Base-by-base conservation (phyloP, 139 green algal species). In the Closterium sp. region DNA sequence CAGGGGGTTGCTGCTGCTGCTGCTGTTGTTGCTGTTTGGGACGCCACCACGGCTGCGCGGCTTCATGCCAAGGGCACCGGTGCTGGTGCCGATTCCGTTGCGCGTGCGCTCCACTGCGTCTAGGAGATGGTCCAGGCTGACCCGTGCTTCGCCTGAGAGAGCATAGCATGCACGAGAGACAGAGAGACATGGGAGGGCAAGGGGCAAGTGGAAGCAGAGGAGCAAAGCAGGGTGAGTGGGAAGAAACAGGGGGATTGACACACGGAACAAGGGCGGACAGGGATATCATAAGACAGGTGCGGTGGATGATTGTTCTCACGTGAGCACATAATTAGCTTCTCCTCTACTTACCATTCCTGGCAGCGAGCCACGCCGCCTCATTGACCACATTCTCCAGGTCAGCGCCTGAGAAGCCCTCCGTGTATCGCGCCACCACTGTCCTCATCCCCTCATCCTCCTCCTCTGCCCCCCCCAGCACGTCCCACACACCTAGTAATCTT, bases 331-430 rank as follows among this genome's bases (percentile, higher is more conserved):
- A 66, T 66, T 9, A 34, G n/a, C n/a, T 86, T 2, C n/a, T 31
- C 16, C n/a, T 86, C n/a, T n/a, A 19, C 81, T 86, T 12, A 33
- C 30, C n/a, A 34, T 12, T 33, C 8, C 30, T 34, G 21, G 28
- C 30, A 88, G 98, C 96, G 84, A 99, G 95, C 93, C 99, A 99
- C 85, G 98, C 98, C 0, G 98, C 97, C 96, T 99, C 98, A 93
- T 99, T 99, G 89, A 99, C 95, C 93, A 99, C 95, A 96, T 99
- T 99, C 92, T 97, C 96, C 87, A 99, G 95, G 94, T 99, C 98
- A 92, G 98, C 98, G 84, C 98, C 97, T 87, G 91, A 87, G 94
- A 98, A 98, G 35, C 98, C 98, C n/a, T 97, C 97, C 6, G 97
- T 99, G 87, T 97, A 95, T 91, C 96, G 94, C 8, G 98, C 97